These are phyloP conservation scores for Hyaloperonospora brassicae DNA, from an alignment of 352 stramenopile species.

Conservation along the genomic window DNA sequence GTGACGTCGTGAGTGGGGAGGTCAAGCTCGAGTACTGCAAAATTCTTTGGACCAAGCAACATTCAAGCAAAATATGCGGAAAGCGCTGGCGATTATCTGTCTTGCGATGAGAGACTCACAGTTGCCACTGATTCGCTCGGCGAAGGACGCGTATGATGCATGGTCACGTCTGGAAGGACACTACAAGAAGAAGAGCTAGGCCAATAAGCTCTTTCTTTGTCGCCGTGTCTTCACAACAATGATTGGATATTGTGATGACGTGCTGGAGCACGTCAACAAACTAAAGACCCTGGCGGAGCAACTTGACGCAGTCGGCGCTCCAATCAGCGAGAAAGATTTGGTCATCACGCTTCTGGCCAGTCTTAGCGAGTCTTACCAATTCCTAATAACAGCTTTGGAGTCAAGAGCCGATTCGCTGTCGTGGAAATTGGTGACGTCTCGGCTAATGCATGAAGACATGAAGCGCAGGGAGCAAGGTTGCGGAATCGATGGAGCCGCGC, in stretches of 20 bases:
- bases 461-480: neutral
- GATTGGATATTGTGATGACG: neutral
- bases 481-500: neutral
- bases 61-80: neutral
- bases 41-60: neutral
- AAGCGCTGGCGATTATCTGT: neutral
- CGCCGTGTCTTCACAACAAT: neutral
- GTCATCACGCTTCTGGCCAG: neutral
- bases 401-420: no score
- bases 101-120: neutral
- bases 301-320: no score
- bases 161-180: no score
- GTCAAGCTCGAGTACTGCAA: neutral
- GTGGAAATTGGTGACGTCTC: neutral
- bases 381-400: no score
- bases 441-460: neutral
- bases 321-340: no score
- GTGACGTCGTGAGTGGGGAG: neutral
- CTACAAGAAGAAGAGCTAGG: neutral
- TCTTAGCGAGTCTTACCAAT: no score
- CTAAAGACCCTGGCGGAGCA: no score
- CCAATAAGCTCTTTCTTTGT: slow-evolving; percentile 1
- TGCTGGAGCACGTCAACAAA: neutral
- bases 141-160: neutral
- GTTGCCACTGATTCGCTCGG: neutral